A percentile compares a stretch with the other conserved stretches of the same genome.
These are phyloP conservation scores for Aphanomyces cochlioides DNA, from an alignment of 352 stramenopile genomes.

Conservation along the genomic window DNA sequence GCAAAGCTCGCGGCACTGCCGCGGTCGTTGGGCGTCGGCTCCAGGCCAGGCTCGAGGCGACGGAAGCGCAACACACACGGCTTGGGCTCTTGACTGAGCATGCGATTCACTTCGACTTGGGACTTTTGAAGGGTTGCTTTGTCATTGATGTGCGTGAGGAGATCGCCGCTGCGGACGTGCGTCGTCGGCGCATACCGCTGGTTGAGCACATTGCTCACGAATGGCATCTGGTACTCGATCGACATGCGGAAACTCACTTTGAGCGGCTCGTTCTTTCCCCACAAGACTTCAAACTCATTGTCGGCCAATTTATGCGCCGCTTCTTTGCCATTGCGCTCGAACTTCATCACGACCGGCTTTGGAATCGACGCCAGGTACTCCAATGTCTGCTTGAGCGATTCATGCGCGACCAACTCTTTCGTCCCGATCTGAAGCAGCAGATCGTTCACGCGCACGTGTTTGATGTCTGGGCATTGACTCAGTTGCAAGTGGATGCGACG, in stretches of 20 bases:
- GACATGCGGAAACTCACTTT: constrained; percentile 77
- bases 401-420: not conserved
- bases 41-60: constrained; percentile 9
- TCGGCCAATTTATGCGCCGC: constrained; percentile 53
- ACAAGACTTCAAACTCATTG: constrained; percentile 84
- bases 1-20: not conserved
- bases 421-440: constrained; percentile 14
- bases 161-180: constrained; percentile 19
- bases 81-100: constrained; percentile 23
- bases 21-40: not conserved
- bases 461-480: constrained; percentile 80
- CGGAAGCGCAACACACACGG: constrained; percentile 26
- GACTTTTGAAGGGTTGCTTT: constrained; percentile 18
- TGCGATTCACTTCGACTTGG: constrained; percentile 23
- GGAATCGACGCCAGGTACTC: constrained; percentile 71
- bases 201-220: constrained; percentile 22
- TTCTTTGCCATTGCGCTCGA: constrained; percentile 50
- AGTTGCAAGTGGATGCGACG: constrained; percentile 79
- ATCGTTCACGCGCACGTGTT: constrained; percentile 18
- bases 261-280: constrained; percentile 79
- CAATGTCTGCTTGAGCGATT: constrained; percentile 17
- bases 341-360: constrained; percentile 74
- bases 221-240: constrained; percentile 31
- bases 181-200: not conserved
- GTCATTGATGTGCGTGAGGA: constrained; percentile 28